Evolutionary conservation across 345 rosid species (phyloP).

Genomic region (Bruguiera sexangula): DNA sequence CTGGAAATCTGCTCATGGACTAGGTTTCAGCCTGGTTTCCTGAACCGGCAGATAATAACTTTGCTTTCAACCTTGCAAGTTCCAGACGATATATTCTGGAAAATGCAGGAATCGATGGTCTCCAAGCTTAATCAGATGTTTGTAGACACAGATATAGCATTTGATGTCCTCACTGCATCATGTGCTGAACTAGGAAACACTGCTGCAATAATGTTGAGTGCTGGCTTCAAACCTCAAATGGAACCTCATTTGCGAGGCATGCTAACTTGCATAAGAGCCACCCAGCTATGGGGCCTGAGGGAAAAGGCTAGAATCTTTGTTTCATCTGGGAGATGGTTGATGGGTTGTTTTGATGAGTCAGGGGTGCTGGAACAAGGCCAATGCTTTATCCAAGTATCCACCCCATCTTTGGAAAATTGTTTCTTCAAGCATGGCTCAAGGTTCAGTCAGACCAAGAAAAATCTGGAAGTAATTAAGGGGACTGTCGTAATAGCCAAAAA

Average conservation of each 20-base stretch:
- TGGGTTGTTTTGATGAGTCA: conserved; percentile 89
- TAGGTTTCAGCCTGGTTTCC: conserved; percentile 86
- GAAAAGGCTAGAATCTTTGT: conserved; percentile 88
- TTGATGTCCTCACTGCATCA: conserved; percentile 72
- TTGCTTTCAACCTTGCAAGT: conserved; percentile 62
- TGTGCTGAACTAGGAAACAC: conserved; percentile 72
- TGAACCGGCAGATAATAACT: conserved; percentile 82
- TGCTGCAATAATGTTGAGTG: conserved; percentile 90
- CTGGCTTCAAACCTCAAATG: conserved; percentile 67
- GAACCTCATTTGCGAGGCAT: conserved; percentile 89
- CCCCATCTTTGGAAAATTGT: conserved; percentile 62
- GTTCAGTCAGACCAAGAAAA: conserved; percentile 49
- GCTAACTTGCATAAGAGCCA: conserved; percentile 79
- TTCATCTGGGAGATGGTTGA: conserved; percentile 77
- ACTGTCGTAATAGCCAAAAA: conserved; percentile 74
- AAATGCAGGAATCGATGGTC: conserved; percentile 67
- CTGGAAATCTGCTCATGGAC: conserved; percentile 92
- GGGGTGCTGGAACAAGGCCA: conserved; percentile 83
- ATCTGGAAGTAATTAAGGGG: conserved; percentile 58
- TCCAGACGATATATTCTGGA: conserved; percentile 68
- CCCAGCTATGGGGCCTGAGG: conserved; percentile 81
- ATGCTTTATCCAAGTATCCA: conserved; percentile 85
- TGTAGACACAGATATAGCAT: conserved; percentile 66
- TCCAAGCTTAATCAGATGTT: conserved; percentile 60
- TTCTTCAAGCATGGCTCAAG: conserved; percentile 75